Conservation (phyloP, 441 rosid genomes). For the Euphorbia celastroides region DNA sequence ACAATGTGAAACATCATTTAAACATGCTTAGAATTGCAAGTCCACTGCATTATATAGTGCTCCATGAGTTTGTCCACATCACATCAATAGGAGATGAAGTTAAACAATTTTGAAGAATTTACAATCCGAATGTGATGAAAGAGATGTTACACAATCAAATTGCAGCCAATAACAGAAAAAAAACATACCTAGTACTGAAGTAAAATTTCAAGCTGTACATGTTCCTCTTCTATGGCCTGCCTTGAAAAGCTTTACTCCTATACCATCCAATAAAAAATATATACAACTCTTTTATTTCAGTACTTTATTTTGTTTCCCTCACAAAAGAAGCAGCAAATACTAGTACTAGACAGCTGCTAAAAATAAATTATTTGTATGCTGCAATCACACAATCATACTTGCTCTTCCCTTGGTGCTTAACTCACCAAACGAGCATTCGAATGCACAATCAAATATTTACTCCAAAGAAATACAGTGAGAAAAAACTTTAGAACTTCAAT, state of each 20-base stretch:
- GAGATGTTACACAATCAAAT: background rate
- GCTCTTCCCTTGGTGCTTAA: background rate
- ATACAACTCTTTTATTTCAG: conserved; percentile 8
- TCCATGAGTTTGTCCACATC: background rate
- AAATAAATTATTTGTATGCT: background rate
- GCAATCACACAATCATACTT: background rate
- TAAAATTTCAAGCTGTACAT: conserved; percentile 36
- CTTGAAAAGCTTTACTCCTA: conserved; percentile 40
- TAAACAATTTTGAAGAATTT: background rate
- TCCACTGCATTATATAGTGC: background rate
- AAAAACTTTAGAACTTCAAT: background rate
- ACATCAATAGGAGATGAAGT: background rate
- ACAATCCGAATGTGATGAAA: background rate
- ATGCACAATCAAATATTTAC: background rate
- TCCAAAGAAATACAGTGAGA: background rate
- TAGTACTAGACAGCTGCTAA: background rate
- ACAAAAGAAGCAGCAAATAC: background rate
- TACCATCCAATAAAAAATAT: conserved; percentile 20
- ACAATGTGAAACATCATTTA: background rate
- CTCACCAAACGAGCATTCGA: background rate
- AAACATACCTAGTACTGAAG: conserved; percentile 47
- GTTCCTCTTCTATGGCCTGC: conserved; percentile 28
- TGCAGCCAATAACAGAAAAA: background rate
- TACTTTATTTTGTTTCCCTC: background rate
- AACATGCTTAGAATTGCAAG: background rate